These are phyloP conservation scores for Peterozyma xylosa DNA, from an alignment of 805 yeast genomes.

Conservation along the genomic window DNA sequence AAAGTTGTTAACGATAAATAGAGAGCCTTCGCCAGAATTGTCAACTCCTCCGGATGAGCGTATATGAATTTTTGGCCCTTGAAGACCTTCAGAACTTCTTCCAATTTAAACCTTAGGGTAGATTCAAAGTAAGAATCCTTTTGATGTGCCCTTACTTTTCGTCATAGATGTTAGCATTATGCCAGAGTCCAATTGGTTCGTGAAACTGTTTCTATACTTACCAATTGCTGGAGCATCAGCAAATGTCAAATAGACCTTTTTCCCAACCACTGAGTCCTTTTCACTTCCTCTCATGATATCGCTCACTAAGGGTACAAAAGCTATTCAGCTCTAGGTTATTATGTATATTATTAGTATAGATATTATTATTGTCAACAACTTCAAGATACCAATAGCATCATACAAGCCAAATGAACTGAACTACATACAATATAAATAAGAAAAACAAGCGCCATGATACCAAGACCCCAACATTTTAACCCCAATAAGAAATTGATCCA, in stretches of 20 bases:
- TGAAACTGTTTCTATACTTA: conserved; percentile 23
- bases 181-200: neutral
- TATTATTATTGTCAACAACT: neutral
- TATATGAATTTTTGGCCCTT: conserved; percentile 63
- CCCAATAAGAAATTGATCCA: neutral
- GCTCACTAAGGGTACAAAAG: neutral
- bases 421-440: neutral
- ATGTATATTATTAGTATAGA: too few relatives aligned
- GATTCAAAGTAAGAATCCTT: conserved; percentile 74
- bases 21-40: conserved; percentile 46
- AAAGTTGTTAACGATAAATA: conserved; percentile 75
- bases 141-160: conserved; percentile 77
- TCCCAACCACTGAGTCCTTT: neutral
- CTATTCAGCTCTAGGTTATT: too few relatives aligned
- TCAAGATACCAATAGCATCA: neutral
- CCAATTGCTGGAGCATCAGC: conserved; percentile 87
- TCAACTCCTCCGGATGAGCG: conserved; percentile 53
- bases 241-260: conserved; percentile 36
- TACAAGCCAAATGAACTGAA: neutral
- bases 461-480: neutral
- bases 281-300: neutral
- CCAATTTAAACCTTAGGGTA: conserved; percentile 44
- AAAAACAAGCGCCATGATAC: neutral
- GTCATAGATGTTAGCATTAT: neutral
- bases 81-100: conserved; percentile 44